Evolutionary conservation across 2,329 filamentous ascomycete genomes (phyloP), one percentile per base, ranked within the genome.

Genomic region (Calonectria hawksworthii): DNA sequence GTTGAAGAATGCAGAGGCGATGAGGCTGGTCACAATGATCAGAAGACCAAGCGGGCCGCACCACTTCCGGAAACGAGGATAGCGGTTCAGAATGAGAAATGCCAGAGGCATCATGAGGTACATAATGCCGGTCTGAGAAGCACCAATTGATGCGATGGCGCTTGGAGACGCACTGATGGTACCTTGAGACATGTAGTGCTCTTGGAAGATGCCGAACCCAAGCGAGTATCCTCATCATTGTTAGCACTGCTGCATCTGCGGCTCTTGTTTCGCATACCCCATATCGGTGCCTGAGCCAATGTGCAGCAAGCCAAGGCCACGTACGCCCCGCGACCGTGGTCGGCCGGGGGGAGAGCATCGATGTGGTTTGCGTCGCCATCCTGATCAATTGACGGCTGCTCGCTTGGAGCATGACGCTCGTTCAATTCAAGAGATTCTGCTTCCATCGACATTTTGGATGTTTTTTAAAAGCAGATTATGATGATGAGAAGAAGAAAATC

Each of bases 181-280:
- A 90, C 93, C 3, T 89, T 91, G 86, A 0, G 86, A 87, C 28
- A 86, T 89, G 82, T 94, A 94, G 83, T 93, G 92, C 68, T 92
- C 88, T 80, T 94, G 92, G 78, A 94, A 94, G 66, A 94, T 89
- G 47, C 93, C 93, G 80, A 92, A 94, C 0, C 91, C 80, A 16
- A 83, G 81, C 0, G 82, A 82, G 10, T 82, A 83, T 34, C 82
- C 82, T 83, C 30, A 16, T 0, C 21, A 14, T 14, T 68, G 61
- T 75, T 7, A 51, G 38, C 26, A 16, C 13, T 30, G 7, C 0
- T 28, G 71, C 2, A 70, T 36, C 0, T 41, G 14, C 13, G 21
- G 32, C 32, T 16, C 50, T 41, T n/a, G 36, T 36, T 10, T n/a
- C 23, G 47, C 64, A n/a, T 76, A 78, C 83, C 83, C 83, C 83